Conservation (phyloP, 2,329 filamentous ascomycete species). For the Dothidotthia symphoricarpi region DNA sequence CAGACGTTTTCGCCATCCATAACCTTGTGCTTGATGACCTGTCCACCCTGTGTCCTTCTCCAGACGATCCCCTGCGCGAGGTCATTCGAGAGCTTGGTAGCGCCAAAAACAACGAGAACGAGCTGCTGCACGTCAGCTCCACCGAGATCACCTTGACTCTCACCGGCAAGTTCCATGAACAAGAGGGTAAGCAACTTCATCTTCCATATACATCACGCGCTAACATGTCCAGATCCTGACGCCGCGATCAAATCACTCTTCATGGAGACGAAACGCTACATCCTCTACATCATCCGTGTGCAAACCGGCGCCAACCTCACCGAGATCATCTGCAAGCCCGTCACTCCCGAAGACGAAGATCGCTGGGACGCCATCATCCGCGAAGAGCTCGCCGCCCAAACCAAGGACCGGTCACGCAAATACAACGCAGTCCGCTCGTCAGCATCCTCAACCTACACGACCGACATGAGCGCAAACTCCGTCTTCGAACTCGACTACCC, state of each 20-base stretch:
- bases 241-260: constrained; percentile 88
- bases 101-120: constrained; percentile 93
- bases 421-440: constrained; percentile 63
- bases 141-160: constrained; percentile 89
- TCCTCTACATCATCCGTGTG: constrained; percentile 95
- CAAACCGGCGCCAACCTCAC: constrained; percentile 90
- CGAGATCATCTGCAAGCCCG: constrained; percentile 90
- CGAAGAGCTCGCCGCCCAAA: constrained; percentile 66
- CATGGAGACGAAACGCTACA: constrained; percentile 97
- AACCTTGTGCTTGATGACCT: constrained; percentile 80
- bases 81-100: constrained; percentile 91
- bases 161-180: constrained; percentile 82
- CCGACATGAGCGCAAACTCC: constrained; percentile 45
- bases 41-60: constrained; percentile 69
- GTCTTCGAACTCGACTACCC: constrained; percentile 91
- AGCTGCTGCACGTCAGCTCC: constrained; percentile 82
- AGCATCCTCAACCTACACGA: constrained; percentile 79
- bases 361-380: constrained; percentile 79
- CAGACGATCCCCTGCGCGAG: constrained; percentile 86
- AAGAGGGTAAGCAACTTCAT: constrained; percentile 58
- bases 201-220: constrained; percentile 1
- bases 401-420: constrained; percentile 52
- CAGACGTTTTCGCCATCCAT: constrained; percentile 95
- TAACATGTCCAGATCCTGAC: constrained; percentile 68
- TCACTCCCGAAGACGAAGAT: constrained; percentile 80